Evolutionary conservation across 495 filamentous ascomycete species (phyloP), one percentile per base, ranked within the genome.

Genomic region (Hypoxylon lienhwacheense): DNA sequence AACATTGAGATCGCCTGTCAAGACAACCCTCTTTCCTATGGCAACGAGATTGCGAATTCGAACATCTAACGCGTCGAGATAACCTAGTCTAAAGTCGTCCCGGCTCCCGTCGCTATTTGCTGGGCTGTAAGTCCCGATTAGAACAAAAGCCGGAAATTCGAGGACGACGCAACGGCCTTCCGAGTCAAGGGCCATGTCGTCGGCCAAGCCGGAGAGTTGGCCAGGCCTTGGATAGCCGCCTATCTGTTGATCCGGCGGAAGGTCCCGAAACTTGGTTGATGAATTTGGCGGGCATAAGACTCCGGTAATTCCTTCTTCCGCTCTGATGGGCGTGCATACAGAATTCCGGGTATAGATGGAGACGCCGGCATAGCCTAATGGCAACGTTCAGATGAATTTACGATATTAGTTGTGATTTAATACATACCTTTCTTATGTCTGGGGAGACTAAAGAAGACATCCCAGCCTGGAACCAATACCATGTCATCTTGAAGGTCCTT

Each of bases 401-500:
- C 5, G 5, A 41, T 8, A 40, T 0, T n/a, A n/a, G 7, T 10
- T 25, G 20, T 31, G 7, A 16, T 24, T 25, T n/a, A n/a, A n/a
- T n/a, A 46, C 58, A 10, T 68, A 88, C 91, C 93, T 73, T 97
- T 96, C 71, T 97, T 97, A 59, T 93, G 77, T 65, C 83, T 87
- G 5, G 93, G 93, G 5, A 98, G 77, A 64, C 89, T 96, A 71
- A 96, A 97, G 67, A 85, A 96, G 58, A 91, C 95, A 68, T 98
- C 93, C 93, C 93, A 98, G 17, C 93, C 93, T 0, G 90, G 85
- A 0, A 98, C 85, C 4, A 97, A 70, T 10, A 98, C 91, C 91
- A 98, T 97, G 66, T 96, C 93, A 75, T 97, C 93, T 20, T 78
- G 76, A 1, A 98, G 77, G 61, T 98, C 92, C 65, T 96, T 97